A percentile compares a stretch with the other conserved stretches of the same genome.
Evolutionary conservation across 495 filamentous ascomycete species (phyloP).

Genomic region (Penicillium desertorum): DNA sequence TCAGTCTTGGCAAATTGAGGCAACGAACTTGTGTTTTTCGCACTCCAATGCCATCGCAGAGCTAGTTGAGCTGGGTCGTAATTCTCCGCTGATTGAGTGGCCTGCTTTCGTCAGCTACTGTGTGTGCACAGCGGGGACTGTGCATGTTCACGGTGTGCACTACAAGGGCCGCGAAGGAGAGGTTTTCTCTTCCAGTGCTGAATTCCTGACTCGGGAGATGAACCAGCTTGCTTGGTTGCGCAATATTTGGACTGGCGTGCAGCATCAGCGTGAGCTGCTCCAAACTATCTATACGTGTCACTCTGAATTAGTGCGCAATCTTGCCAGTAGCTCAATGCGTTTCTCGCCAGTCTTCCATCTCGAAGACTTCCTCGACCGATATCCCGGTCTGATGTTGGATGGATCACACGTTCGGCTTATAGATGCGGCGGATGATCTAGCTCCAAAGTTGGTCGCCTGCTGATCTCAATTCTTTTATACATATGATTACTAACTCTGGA

Average conservation of each 20-base stretch:
- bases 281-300: constrained; percentile 72
- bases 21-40: constrained; percentile 80
- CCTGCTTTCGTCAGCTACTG: constrained; percentile 81
- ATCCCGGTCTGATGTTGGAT: constrained; percentile 55
- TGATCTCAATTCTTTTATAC: neutral
- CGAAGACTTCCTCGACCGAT: constrained; percentile 84
- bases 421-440: constrained; percentile 52
- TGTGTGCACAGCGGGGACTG: constrained; percentile 76
- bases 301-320: constrained; percentile 67
- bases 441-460: constrained; percentile 40
- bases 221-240: constrained; percentile 72
- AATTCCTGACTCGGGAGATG: constrained; percentile 75
- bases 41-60: constrained; percentile 86
- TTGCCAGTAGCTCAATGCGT: constrained; percentile 62
- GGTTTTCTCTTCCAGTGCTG: constrained; percentile 62
- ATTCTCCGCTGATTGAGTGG: constrained; percentile 69
- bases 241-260: constrained; percentile 71
- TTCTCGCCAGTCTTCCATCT: constrained; percentile 78
- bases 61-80: constrained; percentile 71
- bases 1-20: constrained; percentile 87
- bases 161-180: constrained; percentile 68
- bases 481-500: constrained; percentile 1
- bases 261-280: constrained; percentile 75
- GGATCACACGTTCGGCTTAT: constrained; percentile 56
- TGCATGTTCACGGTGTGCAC: constrained; percentile 80